Percentiles rank a stretch among this genome's conserved stretches.
These are phyloP conservation scores for Fragaria ananassa DNA, from an alignment of 306 rosid species.

Conservation along the genomic window DNA sequence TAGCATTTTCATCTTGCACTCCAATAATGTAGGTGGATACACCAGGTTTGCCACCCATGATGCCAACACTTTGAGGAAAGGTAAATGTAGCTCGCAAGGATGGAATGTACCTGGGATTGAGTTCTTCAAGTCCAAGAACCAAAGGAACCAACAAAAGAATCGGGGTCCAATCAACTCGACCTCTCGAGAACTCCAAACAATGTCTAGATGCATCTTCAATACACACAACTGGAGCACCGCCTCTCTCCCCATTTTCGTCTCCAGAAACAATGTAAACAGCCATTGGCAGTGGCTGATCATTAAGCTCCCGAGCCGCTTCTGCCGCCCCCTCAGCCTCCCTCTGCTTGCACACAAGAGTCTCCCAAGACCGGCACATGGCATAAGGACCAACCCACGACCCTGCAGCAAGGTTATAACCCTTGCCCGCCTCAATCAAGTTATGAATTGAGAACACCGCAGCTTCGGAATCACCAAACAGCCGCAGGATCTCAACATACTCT, in stretches of 20 bases:
- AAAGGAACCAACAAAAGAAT: conserved; percentile 90
- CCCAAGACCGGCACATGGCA: conserved; percentile 99
- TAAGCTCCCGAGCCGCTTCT: conserved; percentile 26
- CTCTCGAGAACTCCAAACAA: conserved; percentile 65
- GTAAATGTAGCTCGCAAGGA: conserved; percentile 72
- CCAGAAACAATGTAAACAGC: conserved; percentile 94
- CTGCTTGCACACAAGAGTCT: conserved; percentile 63
- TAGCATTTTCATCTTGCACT: conserved; percentile 79
- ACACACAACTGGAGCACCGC: conserved; percentile 96
- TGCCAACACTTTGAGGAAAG: conserved; percentile 94
- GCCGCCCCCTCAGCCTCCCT: conserved; percentile 15
- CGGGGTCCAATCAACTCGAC: conserved; percentile 67
- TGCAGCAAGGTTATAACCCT: conserved; percentile 75
- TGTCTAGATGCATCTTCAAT: conserved; percentile 71
- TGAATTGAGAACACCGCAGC: conserved; percentile 71
- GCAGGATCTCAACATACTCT: conserved; percentile 64
- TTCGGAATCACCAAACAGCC: conserved; percentile 79
- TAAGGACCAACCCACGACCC: conserved; percentile 99
- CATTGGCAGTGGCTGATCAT: conserved; percentile 73
- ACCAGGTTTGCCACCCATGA: conserved; percentile 93
- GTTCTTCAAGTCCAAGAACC: conserved; percentile 97
- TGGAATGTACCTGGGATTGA: conserved; percentile 93
- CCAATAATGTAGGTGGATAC: conserved; percentile 90
- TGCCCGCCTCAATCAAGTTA: conserved; percentile 88
- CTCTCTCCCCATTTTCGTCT: conserved; percentile 97